Percentiles rank a stretch among this genome's conserved stretches.
These are phyloP conservation scores for Citrus australasica DNA, from an alignment of 345 rosid genomes.

Conservation along the genomic window DNA sequence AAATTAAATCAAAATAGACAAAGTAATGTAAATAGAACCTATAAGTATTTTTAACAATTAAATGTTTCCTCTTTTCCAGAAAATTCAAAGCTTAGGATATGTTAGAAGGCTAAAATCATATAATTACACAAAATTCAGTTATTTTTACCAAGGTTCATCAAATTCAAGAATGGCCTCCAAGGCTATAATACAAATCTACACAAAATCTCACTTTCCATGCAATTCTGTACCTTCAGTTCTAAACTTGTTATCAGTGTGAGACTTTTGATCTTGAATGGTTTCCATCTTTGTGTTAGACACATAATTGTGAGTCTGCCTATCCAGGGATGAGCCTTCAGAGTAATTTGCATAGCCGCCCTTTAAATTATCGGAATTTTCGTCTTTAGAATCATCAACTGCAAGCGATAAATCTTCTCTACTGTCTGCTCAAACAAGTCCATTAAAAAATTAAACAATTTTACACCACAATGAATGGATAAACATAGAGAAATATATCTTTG, in stretches of 20 bases:
- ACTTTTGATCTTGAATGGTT: conserved; percentile 25
- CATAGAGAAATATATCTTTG: conserved; percentile 12
- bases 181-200: conserved; percentile 11
- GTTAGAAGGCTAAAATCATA: background rate
- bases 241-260: conserved; percentile 38
- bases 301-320: conserved; percentile 20
- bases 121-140: background rate
- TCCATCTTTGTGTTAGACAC: conserved; percentile 30
- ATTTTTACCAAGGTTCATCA: background rate
- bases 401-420: conserved; percentile 58
- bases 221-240: conserved; percentile 51
- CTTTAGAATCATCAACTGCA: conserved; percentile 46
- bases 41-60: background rate
- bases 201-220: conserved; percentile 4
- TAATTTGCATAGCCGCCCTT: conserved; percentile 31
- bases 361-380: conserved; percentile 34
- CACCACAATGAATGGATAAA: conserved; percentile 4
- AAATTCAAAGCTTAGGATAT: background rate
- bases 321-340: conserved; percentile 28
- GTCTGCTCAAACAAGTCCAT: conserved; percentile 49
- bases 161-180: background rate
- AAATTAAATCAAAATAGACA: background rate
- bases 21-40: background rate
- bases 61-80: background rate
- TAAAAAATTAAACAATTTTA: conserved; percentile 12